Base-by-base conservation (phyloP, 2,329 filamentous ascomycete species). In the Xylogone sp. region DNA sequence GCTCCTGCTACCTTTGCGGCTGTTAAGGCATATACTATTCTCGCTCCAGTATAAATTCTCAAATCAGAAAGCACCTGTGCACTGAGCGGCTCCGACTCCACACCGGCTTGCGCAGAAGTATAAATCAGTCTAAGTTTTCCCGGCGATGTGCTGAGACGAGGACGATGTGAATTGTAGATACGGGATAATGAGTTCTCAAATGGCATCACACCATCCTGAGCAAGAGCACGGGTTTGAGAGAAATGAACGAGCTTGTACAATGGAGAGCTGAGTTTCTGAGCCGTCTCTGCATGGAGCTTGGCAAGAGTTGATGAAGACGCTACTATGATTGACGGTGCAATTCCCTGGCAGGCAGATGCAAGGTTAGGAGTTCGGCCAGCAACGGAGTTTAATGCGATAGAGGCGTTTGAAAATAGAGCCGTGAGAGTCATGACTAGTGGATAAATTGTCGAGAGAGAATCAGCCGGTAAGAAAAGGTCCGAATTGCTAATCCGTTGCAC, bases 321-420 rank as follows among this genome's bases (percentile, higher is more conserved):
- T 42, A 95, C 83, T 49, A 97, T 75, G 53, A 97, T 79, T 3
- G 92, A 97, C 1, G 93, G 93, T 1, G 87, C 81, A 39, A 95
- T 75, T 45, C 84, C 84, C 53, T 84, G 81, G 20, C 87, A 87
- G 20, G 90, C 90, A 20, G 91, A 71, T 18, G 77, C 74, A 34
- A 97, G 77, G 64, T 94, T 84, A 12, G 87, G 77, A 10, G 82
- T 82, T 31, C 82, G 78, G 6, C 87, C 87, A 16, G 91, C 88
- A 21, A 96, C 91, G 0, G 91, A 94, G 71, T 90, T 97, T 62
- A 99, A 79, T 21, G 91, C 90, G 19, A 99, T 73, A 0, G 90
- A 94, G 18, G 90, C 79, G 66, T 96, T 94, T 20, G 84, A 87
- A 70, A 85, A 96, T 8, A 99, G 79, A 0, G 92, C 91, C 1